Percentiles rank a stretch among this genome's conserved stretches.
Conservation (phyloP, 345 rosid genomes). For the Sapria himalayana region DNA sequence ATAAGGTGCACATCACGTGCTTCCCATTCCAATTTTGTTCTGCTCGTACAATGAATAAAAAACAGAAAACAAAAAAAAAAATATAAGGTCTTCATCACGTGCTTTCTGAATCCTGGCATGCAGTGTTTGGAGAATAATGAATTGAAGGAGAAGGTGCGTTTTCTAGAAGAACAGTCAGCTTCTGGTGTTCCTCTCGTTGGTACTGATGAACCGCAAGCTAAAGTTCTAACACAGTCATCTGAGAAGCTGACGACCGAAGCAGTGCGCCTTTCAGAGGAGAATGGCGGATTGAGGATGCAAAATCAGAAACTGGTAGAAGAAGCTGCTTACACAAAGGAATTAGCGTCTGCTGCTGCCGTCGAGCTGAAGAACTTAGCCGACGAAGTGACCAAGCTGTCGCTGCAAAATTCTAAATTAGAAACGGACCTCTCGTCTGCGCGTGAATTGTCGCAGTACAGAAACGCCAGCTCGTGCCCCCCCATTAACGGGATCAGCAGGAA, state of each 20-base stretch:
- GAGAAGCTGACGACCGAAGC: slow-evolving; percentile 69
- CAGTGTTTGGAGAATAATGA: slow-evolving; percentile 74
- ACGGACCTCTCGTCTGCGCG: slow-evolving; percentile 57
- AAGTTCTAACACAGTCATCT: slow-evolving; percentile 61
- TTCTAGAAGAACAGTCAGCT: slow-evolving; percentile 48
- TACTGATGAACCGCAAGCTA: slow-evolving; percentile 49
- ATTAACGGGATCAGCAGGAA: slow-evolving; percentile 56
- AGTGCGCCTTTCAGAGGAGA: slow-evolving; percentile 72
- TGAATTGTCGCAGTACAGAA: slow-evolving; percentile 49
- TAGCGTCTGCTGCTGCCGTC: slow-evolving; percentile 98
- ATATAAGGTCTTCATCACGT: slow-evolving; percentile 3
- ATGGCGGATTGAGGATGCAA: slow-evolving; percentile 67
- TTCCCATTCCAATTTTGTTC: no score
- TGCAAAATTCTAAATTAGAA: slow-evolving; percentile 65
- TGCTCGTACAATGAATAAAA: no score
- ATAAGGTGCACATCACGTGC: slow-evolving; percentile 30
- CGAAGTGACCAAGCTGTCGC: slow-evolving; percentile 76
- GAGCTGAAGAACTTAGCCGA: slow-evolving; percentile 88
- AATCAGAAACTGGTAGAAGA: slow-evolving; percentile 88
- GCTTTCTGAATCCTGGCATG: slow-evolving; percentile 10
- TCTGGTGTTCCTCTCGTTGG: slow-evolving; percentile 27
- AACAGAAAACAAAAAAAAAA: no score
- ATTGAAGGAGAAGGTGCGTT: slow-evolving; percentile 52
- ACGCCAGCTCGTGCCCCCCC: slow-evolving; percentile 12
- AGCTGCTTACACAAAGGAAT: slow-evolving; percentile 87